A percentile compares a stretch with the other conserved stretches of the same genome.
Evolutionary conservation across 495 filamentous ascomycete genomes (phyloP).

Genomic region (Aspergillus egyptiacus): DNA sequence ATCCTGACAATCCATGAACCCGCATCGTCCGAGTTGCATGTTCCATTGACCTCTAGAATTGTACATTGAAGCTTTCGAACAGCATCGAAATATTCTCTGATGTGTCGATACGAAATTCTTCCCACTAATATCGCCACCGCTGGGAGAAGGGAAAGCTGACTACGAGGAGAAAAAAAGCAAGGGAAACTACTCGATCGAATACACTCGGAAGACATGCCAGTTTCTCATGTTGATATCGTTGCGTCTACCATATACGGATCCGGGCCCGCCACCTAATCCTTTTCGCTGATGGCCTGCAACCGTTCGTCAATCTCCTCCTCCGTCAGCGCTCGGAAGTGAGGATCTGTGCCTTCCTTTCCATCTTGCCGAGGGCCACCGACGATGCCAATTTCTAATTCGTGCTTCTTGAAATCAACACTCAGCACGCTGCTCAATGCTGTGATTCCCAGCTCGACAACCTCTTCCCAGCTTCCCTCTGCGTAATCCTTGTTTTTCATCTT

Average conservation of each 20-base stretch:
- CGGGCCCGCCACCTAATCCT: constrained; percentile 60
- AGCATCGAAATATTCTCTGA: background rate
- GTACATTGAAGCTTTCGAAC: constrained; percentile 1
- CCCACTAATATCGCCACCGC: constrained; percentile 14
- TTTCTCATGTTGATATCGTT: constrained; percentile 15
- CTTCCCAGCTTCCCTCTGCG: constrained; percentile 90
- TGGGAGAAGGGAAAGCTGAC: constrained; percentile 12
- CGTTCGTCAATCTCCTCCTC: constrained; percentile 98
- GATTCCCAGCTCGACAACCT: constrained; percentile 95
- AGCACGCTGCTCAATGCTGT: constrained; percentile 89
- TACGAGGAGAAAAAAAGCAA: constrained; percentile 20
- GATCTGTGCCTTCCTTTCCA: constrained; percentile 71
- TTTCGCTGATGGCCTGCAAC: constrained; percentile 95
- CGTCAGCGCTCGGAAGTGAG: constrained; percentile 79
- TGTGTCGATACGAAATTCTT: background rate
- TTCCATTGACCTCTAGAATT: constrained; percentile 14
- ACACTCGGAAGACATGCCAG: constrained; percentile 9
- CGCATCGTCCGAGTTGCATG: background rate
- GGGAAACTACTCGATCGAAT: background rate
- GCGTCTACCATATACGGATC: constrained; percentile 18
- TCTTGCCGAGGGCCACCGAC: constrained; percentile 77
- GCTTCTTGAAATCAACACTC: constrained; percentile 99
- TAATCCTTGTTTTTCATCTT: constrained; percentile 99
- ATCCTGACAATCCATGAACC: background rate
- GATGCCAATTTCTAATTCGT: constrained; percentile 94